A percentile compares a stretch with the other conserved stretches of the same genome.
These are phyloP conservation scores for Eleusine indica DNA, from an alignment of 176 grass and related monocot species.

Conservation along the genomic window DNA sequence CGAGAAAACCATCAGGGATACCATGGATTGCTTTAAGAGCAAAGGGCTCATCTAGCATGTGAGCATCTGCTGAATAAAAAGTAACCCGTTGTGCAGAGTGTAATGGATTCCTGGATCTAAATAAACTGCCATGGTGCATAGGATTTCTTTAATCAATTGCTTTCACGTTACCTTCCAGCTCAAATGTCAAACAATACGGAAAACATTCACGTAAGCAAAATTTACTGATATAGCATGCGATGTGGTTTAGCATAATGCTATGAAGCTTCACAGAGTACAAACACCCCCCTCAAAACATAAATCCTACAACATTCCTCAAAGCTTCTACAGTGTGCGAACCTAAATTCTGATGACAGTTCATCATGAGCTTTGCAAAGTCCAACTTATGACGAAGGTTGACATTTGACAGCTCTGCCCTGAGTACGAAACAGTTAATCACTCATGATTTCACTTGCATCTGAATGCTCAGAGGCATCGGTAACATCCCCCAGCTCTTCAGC, in stretches of 20 bases:
- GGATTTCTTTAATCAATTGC: neutral
- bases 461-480: slow-evolving; percentile 66
- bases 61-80: neutral
- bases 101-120: neutral
- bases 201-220: neutral
- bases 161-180: neutral
- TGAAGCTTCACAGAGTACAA: slow-evolving; percentile 1
- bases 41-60: slow-evolving; percentile 54
- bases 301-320: neutral
- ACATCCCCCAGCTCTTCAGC: slow-evolving; percentile 51
- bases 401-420: neutral
- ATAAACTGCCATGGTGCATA: neutral
- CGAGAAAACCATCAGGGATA: slow-evolving; percentile 48
- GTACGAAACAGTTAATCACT: slow-evolving; percentile 44
- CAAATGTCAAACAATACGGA: neutral
- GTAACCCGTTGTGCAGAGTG: neutral
- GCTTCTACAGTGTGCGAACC: neutral
- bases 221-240: neutral
- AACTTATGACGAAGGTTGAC: neutral
- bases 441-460: slow-evolving; percentile 79
- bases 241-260: neutral
- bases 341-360: neutral
- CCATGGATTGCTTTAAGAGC: slow-evolving; percentile 50
- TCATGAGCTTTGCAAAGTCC: slow-evolving; percentile 18
- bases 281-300: neutral